Evolutionary conservation across 306 rosid species (phyloP), one percentile per base, ranked within the genome.

Genomic region (Sindora glabra): DNA sequence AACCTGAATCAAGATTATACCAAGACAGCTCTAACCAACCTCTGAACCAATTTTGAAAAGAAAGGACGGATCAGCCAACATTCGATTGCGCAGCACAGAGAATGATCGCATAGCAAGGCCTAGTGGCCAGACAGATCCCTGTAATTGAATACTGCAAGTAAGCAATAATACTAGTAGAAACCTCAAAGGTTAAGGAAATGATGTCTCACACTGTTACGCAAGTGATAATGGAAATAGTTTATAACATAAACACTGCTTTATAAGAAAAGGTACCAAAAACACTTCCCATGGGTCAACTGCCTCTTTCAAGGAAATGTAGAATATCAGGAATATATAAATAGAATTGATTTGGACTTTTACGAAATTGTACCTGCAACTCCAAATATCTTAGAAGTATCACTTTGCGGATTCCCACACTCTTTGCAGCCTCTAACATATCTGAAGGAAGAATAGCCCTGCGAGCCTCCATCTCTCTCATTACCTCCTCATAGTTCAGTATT

Each of bases 1-100:
- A 67, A 8, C 10, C 10, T 8, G 66, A 46, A 63, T 67, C 15
- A 44, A 24, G 23, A 33, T 52, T 46, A 55, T 39, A 57, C 15
- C 21, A 37, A 37, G 62, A 69, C 38, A 68, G 68, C 56, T 61
- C 56, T 33, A 83, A 83, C 81, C 55, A 54, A 90, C 97, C 97
- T 90, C 97, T 37, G 95, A 80, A 65, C 95, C 95, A 44, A 90
- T 69, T 83, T 90, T 90, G 77, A 90, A 90, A 59, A 90, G 88
- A 69, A 90, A 90, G 0, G 96, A 53, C 1, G 96, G 97, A 73
- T 90, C 97, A 62, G 91, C 97, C 68, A 90, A 64, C 91, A 90
- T 81, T 68, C 96, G 85, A 65, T 85, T 84, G 13, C 97, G 96
- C 50, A 90, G 80, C 70, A 81, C 51, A 48, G 89, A 44, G 52